Evolutionary conservation across 345 rosid genomes (phyloP).

Genomic region (Brassica incana): DNA sequence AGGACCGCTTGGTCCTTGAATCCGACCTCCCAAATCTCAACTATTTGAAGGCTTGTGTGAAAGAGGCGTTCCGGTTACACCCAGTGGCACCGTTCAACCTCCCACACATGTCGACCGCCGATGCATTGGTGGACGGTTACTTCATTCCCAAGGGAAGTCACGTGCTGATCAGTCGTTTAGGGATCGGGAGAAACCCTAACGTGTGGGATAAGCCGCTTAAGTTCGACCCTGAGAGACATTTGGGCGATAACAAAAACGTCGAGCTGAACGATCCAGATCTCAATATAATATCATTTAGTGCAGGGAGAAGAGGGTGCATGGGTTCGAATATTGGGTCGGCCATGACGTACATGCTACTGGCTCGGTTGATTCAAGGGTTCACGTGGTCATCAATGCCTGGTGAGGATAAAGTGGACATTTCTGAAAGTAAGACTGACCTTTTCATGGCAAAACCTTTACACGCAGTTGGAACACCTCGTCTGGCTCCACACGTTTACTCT

Average conservation of each 20-base stretch:
- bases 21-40: constrained; percentile 46
- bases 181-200: constrained; percentile 49
- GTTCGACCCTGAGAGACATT: constrained; percentile 54
- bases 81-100: constrained; percentile 42
- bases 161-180: constrained; percentile 43
- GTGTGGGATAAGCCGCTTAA: constrained; percentile 51
- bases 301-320: constrained; percentile 58
- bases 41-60: constrained; percentile 52
- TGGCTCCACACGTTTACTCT: constrained; percentile 41
- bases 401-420: constrained; percentile 9
- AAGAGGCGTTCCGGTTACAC: constrained; percentile 37
- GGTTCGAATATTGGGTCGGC: constrained; percentile 44
- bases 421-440: constrained; percentile 20
- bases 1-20: constrained; percentile 50
- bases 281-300: constrained; percentile 46
- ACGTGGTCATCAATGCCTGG: constrained; percentile 38
- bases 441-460: constrained; percentile 39
- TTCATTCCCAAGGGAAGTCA: constrained; percentile 63
- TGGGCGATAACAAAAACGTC: constrained; percentile 16
- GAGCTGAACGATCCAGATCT: constrained; percentile 40
- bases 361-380: constrained; percentile 54
- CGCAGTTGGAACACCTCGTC: constrained; percentile 42
- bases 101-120: constrained; percentile 45
- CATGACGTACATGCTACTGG: constrained; percentile 52
- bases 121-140: constrained; percentile 40